Percentiles rank a stretch among this genome's conserved stretches.
phyloP scores from a whole-genome alignment of 441 rosid species.

The Gossypium lobatum region DNA sequence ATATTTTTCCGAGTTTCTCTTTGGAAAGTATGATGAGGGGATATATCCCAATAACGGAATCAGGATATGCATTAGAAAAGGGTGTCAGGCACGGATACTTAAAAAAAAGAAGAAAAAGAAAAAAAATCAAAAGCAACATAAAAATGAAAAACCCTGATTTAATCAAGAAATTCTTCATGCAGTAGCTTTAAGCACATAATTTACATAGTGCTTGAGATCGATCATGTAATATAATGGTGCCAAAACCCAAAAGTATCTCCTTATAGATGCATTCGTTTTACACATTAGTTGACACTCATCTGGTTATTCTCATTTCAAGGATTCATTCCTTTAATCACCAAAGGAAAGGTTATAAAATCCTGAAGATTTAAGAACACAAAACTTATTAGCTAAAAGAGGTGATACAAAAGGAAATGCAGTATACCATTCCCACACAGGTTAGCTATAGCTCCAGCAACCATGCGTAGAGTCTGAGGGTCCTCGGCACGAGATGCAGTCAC shows the following conservation, averaged over 20 bases:
- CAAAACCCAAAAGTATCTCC: neutral
- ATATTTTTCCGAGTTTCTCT: neutral
- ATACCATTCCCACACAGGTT: conserved; percentile 97
- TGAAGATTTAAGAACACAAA: neutral
- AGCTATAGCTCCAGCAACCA: conserved; percentile 98
- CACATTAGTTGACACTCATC: neutral
- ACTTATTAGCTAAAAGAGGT: neutral
- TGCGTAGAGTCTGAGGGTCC: conserved; percentile 91
- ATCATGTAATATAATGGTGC: neutral
- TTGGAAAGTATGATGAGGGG: neutral
- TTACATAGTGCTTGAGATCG: neutral
- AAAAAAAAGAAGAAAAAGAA: neutral
- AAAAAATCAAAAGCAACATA: neutral
- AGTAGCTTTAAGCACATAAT: neutral
- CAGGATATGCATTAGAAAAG: neutral
- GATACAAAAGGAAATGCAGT: conserved; percentile 8
- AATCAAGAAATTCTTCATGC: conserved; percentile 1
- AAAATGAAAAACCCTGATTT: neutral
- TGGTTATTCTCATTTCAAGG: neutral
- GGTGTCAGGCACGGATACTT: neutral
- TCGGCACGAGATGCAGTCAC: conserved; percentile 82
- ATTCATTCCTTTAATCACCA: neutral
- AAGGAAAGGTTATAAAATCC: neutral
- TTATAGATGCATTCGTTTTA: neutral
- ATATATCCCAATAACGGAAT: neutral